Conservation (phyloP, 2,329 filamentous ascomycete genomes). For the Alternaria sp. region DNA sequence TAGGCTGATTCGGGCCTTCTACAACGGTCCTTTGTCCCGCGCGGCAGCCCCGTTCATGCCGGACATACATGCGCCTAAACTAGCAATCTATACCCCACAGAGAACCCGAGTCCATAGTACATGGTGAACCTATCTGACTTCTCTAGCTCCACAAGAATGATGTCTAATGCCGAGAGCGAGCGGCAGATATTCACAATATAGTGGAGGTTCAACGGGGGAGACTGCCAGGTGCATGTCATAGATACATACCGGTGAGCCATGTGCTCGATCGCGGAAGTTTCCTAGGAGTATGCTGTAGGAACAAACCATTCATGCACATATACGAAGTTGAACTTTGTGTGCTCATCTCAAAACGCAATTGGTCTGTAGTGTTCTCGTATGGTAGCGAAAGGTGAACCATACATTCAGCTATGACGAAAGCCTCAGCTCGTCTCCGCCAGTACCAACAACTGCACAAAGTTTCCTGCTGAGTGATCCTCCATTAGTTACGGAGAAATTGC, state of each 20-base stretch:
- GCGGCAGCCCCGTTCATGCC: background rate
- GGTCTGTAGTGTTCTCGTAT: too few species aligned
- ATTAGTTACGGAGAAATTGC: background rate
- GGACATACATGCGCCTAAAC: background rate
- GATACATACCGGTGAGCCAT: background rate
- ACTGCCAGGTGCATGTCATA: background rate
- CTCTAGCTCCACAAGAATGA: background rate
- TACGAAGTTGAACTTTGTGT: too few species aligned
- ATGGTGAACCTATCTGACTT: too few species aligned
- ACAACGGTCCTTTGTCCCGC: background rate
- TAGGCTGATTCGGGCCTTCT: background rate
- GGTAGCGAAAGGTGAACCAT: too few species aligned
- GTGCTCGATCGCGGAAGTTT: too few species aligned
- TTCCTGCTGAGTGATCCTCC: background rate
- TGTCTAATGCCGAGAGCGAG: background rate
- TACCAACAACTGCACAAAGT: background rate
- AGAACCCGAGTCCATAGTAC: background rate
- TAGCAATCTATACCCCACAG: background rate
- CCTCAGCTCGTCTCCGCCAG: background rate
- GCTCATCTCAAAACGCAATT: too few species aligned
- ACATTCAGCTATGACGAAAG: background rate
- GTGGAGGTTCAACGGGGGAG: background rate
- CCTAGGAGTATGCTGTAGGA: too few species aligned
- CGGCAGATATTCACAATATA: background rate
- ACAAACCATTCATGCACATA: too few species aligned